Evolutionary conservation across 1,284 basidiomycete species (phyloP), one percentile per base, ranked within the genome.

Genomic region (Fomitopsis schrenkii): DNA sequence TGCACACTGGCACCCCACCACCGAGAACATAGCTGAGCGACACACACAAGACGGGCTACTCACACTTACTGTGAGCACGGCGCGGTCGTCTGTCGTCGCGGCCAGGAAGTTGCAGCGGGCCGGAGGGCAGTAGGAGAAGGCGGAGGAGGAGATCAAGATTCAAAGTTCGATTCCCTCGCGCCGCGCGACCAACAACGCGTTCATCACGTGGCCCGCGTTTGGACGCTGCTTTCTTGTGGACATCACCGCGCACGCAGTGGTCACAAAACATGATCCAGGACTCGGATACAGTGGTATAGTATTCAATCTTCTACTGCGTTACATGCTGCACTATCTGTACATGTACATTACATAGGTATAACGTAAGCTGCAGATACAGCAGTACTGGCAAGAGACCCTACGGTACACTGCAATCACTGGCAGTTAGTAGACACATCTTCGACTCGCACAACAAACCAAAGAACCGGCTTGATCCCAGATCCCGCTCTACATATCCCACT

Each of bases 401-500:
- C 35, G 52, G 36, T 53, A 26, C 26, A 50, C 28, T 28, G 3
- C 36, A 52, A 36, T 36, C 35, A n/a, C n/a, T n/a, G n/a, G n/a
- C n/a, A 36, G 35, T 12, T 36, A 12, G 28, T n/a, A 52, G 30
- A 33, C n/a, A 54, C 44, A 54, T 38, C 19, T 4, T n/a, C 50
- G 4, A 15, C 52, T 26, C 30, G 22, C 22, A 22, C 22, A 22
- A 19, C 36, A n/a, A 17, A 17, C 33, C 17, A 38, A 19, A 3
- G 35, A 53, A 35, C 15, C 46, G 19, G 22, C 30, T 5, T 12
- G 17, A n/a, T 38, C 52, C 28, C 30, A 50, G 28, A 50, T 50
- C n/a, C 52, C 52, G 50, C 15, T 38, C 41, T 58, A 61, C 48
- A 61, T 85, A 69, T 90, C 87, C 85, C 88, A 90, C 66, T 88